phyloP scores from a whole-genome alignment of 768 basidiomycete genomes.

The Agaricus subrufescens region DNA sequence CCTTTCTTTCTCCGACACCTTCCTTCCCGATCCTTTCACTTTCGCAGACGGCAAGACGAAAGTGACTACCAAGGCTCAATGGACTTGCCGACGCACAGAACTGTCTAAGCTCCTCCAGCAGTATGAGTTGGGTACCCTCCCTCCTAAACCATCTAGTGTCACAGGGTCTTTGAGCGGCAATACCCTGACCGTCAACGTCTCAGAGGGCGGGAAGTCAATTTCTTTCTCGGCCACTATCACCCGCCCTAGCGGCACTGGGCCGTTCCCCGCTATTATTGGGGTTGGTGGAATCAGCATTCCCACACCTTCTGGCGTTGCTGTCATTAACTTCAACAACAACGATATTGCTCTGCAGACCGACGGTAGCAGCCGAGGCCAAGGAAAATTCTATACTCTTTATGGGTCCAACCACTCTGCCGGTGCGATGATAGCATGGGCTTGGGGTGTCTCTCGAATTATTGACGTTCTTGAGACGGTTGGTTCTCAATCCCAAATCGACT shows the following conservation, averaged over 20 bases:
- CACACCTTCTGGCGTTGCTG: conserved; percentile 30
- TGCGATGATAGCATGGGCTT: conserved; percentile 60
- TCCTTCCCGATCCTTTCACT: conserved; percentile 51
- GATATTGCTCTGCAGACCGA: conserved; percentile 48
- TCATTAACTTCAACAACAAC: conserved; percentile 50
- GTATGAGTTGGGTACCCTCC: conserved; percentile 49
- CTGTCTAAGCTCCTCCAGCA: conserved; percentile 44
- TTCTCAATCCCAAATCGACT: conserved; percentile 36
- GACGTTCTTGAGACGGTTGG: conserved; percentile 49
- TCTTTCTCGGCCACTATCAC: conserved; percentile 44
- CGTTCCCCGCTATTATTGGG: conserved; percentile 51
- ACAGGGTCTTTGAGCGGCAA: conserved; percentile 38
- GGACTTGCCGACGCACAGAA: conserved; percentile 47
- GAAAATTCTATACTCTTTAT: conserved; percentile 56
- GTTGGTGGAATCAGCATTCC: conserved; percentile 41
- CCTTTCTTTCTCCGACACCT: conserved; percentile 31
- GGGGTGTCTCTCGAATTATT: conserved; percentile 57
- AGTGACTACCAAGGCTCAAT: conserved; percentile 40
- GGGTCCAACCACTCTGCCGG: conserved; percentile 40
- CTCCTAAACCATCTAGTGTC: conserved; percentile 40
- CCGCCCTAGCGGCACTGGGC: conserved; percentile 36
- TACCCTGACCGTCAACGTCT: conserved; percentile 45
- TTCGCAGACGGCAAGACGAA: conserved; percentile 37
- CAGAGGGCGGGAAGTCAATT: conserved; percentile 41
- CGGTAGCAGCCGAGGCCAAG: conserved; percentile 41